A percentile compares a stretch with the other conserved stretches of the same genome.
These are phyloP conservation scores for Pseudoneurospora amorphoporcata DNA, from an alignment of 495 filamentous ascomycete genomes.

Conservation along the genomic window DNA sequence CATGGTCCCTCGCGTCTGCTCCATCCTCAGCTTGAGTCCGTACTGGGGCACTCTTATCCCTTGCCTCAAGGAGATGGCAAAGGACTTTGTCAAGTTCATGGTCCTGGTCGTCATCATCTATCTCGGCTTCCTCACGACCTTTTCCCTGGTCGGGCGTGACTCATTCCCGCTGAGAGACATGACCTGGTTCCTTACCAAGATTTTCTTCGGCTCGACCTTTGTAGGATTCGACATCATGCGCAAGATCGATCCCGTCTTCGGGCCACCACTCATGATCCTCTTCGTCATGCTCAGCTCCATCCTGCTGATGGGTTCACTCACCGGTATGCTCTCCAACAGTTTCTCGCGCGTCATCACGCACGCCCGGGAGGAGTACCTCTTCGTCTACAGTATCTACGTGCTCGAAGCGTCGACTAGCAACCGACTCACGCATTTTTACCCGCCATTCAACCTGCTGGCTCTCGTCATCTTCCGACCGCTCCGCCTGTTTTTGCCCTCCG, in stretches of 20 bases:
- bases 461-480: slow-evolving; percentile 75
- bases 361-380: slow-evolving; percentile 76
- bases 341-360: slow-evolving; percentile 67
- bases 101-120: slow-evolving; percentile 80
- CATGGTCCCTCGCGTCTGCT: slow-evolving; percentile 82
- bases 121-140: slow-evolving; percentile 81
- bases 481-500: slow-evolving; percentile 62
- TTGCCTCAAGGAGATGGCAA: slow-evolving; percentile 87
- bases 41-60: slow-evolving; percentile 81
- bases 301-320: slow-evolving; percentile 80
- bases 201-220: slow-evolving; percentile 65
- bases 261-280: slow-evolving; percentile 65
- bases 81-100: slow-evolving; percentile 85
- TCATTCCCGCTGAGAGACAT: slow-evolving; percentile 62
- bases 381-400: slow-evolving; percentile 66
- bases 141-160: slow-evolving; percentile 77
- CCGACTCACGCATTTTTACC: slow-evolving; percentile 74
- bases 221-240: slow-evolving; percentile 61
- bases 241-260: slow-evolving; percentile 36
- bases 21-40: slow-evolving; percentile 75
- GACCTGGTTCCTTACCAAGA: slow-evolving; percentile 80
- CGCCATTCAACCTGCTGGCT: slow-evolving; percentile 67
- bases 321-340: slow-evolving; percentile 84
- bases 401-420: slow-evolving; percentile 71
- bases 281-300: slow-evolving; percentile 86